These are phyloP conservation scores for Mycena filopes DNA, from an alignment of 768 basidiomycete species.

Conservation along the genomic window DNA sequence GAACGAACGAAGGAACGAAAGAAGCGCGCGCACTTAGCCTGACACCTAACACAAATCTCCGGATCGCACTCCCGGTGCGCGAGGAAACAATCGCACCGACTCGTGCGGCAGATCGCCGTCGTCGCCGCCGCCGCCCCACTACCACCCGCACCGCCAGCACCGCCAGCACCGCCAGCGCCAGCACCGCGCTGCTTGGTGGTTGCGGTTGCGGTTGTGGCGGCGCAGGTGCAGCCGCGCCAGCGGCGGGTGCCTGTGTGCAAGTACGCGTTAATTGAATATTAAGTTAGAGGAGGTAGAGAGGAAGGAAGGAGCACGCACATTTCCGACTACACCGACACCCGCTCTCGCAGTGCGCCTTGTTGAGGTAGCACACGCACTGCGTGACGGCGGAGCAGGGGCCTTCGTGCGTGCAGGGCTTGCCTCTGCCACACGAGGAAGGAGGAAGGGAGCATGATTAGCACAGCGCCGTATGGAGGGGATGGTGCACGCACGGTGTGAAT, in stretches of 20 bases:
- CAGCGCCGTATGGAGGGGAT: no score
- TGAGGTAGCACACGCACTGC: conserved; percentile 61
- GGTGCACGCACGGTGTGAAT: conserved; percentile 45
- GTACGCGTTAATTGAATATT: no score
- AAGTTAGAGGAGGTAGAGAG: not conserved
- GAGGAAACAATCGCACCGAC: conserved; percentile 62
- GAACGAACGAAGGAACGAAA: no score
- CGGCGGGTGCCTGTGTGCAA: conserved; percentile 62
- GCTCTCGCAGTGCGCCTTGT: conserved; percentile 64
- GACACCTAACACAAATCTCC: conserved; percentile 65
- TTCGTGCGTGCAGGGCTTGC: conserved; percentile 63
- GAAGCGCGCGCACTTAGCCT: conserved; percentile 53
- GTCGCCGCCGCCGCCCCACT: no score
- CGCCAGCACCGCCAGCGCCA: no score
- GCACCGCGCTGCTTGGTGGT: no score
- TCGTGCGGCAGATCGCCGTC: conserved; percentile 48
- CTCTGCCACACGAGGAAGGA: conserved; percentile 40
- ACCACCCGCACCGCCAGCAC: no score
- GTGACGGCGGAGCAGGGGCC: conserved; percentile 61
- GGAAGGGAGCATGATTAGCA: no score
- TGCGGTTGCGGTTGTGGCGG: no score
- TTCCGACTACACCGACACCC: conserved; percentile 62
- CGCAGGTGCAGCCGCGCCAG: conserved; percentile 70
- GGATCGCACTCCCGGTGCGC: conserved; percentile 75
- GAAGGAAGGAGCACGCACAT: conserved; percentile 49